Conservation (phyloP, 2,329 filamentous ascomycete species). For the Hymenoscyphus infarciens region DNA sequence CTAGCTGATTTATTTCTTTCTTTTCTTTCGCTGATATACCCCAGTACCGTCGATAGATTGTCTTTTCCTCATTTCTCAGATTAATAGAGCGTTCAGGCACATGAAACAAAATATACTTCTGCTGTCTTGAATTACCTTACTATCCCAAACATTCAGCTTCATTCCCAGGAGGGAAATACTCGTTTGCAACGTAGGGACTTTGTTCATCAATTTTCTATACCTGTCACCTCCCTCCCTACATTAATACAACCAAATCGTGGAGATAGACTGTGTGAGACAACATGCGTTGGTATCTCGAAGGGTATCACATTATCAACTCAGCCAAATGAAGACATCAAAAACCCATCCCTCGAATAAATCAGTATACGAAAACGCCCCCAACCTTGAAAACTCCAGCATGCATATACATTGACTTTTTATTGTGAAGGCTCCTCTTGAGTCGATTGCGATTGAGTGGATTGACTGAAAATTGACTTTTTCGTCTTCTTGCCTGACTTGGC, state of each 20-base stretch:
- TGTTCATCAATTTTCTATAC: background rate
- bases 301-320: background rate
- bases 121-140: too few species aligned
- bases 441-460: conserved; percentile 1
- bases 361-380: background rate
- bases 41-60: background rate
- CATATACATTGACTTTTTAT: background rate
- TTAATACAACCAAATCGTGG: background rate
- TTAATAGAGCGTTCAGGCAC: too few species aligned
- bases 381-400: background rate
- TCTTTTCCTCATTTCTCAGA: background rate
- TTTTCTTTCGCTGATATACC: background rate
- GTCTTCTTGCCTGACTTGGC: background rate
- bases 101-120: too few species aligned
- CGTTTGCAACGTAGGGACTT: background rate
- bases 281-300: background rate
- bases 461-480: conserved; percentile 2
- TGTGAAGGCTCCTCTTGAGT: background rate
- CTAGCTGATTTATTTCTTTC: background rate
- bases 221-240: background rate
- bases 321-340: background rate
- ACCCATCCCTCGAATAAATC: background rate
- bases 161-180: too few species aligned
- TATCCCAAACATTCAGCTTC: too few species aligned
- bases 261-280: background rate